Percentiles rank a stretch among this genome's conserved stretches.
Conservation (phyloP, 495 filamentous ascomycete species). For the Hypoxylon cercidicola region DNA sequence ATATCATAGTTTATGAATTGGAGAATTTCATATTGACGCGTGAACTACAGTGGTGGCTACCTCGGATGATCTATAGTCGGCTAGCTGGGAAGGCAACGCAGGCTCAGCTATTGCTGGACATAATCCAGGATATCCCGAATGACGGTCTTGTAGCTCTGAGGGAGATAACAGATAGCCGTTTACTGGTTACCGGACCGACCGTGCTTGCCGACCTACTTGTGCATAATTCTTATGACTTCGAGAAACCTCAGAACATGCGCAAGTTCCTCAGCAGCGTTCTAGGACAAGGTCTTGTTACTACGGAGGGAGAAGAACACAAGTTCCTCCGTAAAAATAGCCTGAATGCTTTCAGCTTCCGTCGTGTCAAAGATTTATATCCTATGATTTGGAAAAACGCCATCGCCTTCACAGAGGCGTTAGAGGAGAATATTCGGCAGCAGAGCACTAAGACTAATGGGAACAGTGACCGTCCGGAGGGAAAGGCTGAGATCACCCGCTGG, state of each 20-base stretch:
- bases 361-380: conserved; percentile 80
- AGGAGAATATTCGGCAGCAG: conserved; percentile 42
- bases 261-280: conserved; percentile 64
- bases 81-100: conserved; percentile 36
- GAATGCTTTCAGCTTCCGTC: conserved; percentile 79
- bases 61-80: conserved; percentile 24
- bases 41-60: conserved; percentile 12
- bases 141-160: conserved; percentile 77
- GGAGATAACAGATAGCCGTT: conserved; percentile 69
- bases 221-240: conserved; percentile 74
- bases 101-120: conserved; percentile 61
- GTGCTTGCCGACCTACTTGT: conserved; percentile 66
- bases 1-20: background rate
- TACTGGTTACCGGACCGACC: conserved; percentile 68
- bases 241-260: conserved; percentile 68
- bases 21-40: background rate
- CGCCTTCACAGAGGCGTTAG: conserved; percentile 47
- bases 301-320: conserved; percentile 81
- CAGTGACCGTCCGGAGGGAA: conserved; percentile 49
- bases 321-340: conserved; percentile 76
- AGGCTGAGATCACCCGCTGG: conserved; percentile 71
- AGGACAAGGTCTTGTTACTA: conserved; percentile 75
- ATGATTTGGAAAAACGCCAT: conserved; percentile 74
- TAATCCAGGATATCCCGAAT: conserved; percentile 72
- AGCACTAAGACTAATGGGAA: conserved; percentile 47